Conservation (phyloP, 495 filamentous ascomycete species). For the Penicillium subrubescens region DNA sequence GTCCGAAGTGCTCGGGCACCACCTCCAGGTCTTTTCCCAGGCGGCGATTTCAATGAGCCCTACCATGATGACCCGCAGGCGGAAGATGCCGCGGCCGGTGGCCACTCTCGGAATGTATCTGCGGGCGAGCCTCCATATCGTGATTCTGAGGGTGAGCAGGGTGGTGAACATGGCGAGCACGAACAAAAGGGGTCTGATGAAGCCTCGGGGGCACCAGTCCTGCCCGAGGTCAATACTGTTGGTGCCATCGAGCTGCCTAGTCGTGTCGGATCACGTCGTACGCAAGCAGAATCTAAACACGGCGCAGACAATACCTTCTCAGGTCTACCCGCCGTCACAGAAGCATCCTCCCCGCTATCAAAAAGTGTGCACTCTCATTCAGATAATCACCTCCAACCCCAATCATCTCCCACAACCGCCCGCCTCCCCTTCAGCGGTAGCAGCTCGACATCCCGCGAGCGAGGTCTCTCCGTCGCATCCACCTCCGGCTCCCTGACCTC, state of each 20-base stretch:
- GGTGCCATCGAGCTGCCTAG: conserved; percentile 67
- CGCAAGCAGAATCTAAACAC: conserved; percentile 38
- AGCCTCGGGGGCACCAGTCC: conserved; percentile 44
- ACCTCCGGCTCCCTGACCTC: conserved; percentile 52
- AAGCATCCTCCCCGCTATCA: conserved; percentile 19
- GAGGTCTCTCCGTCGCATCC: conserved; percentile 44
- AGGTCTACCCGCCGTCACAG: conserved; percentile 27
- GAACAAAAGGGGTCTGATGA: conserved; percentile 15
- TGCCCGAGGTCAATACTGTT: conserved; percentile 64
- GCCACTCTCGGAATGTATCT: conserved; percentile 35
- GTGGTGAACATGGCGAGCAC: conserved; percentile 24
- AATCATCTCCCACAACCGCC: conserved; percentile 36
- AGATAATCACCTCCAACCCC: conserved; percentile 33
- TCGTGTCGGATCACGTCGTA: conserved; percentile 60
- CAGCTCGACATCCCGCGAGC: conserved; percentile 55
- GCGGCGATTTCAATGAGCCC: conserved; percentile 52
- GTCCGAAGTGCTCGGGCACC: conserved; percentile 79
- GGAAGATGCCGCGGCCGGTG: conserved; percentile 34
- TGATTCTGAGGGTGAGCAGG: conserved; percentile 41
- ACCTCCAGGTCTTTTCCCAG: conserved; percentile 43
- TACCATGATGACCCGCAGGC: conserved; percentile 58
- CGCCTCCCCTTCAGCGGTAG: conserved; percentile 61
- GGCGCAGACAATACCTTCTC: conserved; percentile 11
- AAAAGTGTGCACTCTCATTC: conserved; percentile 14
- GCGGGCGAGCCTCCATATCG: conserved; percentile 45